Evolutionary conservation across 1,284 basidiomycete genomes (phyloP), one percentile per base, ranked within the genome.

Genomic region (Malassezia arunalokei): DNA sequence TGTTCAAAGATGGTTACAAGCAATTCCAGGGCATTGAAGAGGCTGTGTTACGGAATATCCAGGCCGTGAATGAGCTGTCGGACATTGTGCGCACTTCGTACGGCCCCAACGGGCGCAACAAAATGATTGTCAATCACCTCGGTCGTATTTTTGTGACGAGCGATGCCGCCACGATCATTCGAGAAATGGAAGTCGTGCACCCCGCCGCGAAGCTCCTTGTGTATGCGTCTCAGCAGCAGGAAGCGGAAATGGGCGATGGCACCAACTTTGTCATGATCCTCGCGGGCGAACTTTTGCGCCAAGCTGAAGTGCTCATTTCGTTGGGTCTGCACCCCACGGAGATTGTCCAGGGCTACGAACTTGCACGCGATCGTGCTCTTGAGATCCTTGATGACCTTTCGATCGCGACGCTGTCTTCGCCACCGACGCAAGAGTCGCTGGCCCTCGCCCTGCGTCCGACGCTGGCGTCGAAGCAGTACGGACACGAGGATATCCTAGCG

Each of bases 151-250:
- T 98, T 75, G 91, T 98, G 54, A 99, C 94, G 29, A 94, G 88
- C 44, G 94, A 99, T 80, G 92, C 94, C 7, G 94, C 94, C 8
- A 98, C 94, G 53, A 98, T 99, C 76, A 91, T 98, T 72, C 82
- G 86, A 60, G 94, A 99, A 77, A 83, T 96, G 73, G 94, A 98
- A 73, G 89, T 99, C 45, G 88, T 96, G 28, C 94, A 98, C 75
- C 94, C 94, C 0, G 92, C 92, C 5, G 94, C 90, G 29, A 98
- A 96, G 75, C 78, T 98, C 8, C 78, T 99, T 11, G 92, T 98
- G 30, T 94, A 96, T 87, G 90, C 91, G 15, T 88, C 86, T 38
- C 89, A 95, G 71, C 87, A 92, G 31, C 94, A 99, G 74, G 92
- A 96, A 75, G 75, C 83, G 1, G 94, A 98, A 54, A 92, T 96